Evolutionary conservation across 164 flowering plant genomes (phyloP).

Genomic region (Vitis vinifera): ASM3070453v1 NC_081813.1:3143501-3144000

Average conservation of each 20-base stretch:
- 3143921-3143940: not conserved
- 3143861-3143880: not conserved
- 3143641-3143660: slow-evolving; percentile 21
- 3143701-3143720: slow-evolving; percentile 41
- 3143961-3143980: not conserved
- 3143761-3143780: slow-evolving; percentile 30
- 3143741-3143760: slow-evolving; percentile 24
- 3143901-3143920: not conserved
- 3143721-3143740: slow-evolving; percentile 36
- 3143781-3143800: slow-evolving; percentile 50
- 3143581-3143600: slow-evolving; percentile 72
- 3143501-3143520: slow-evolving; percentile 46
- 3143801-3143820: not conserved
- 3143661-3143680: slow-evolving; percentile 24
- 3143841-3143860: not conserved
- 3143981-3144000: not conserved
- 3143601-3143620: slow-evolving; percentile 67
- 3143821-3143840: too few species aligned
- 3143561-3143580: slow-evolving; percentile 9
- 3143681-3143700: slow-evolving; percentile 48
- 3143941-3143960: too few species aligned
- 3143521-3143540: slow-evolving; percentile 16
- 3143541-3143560: slow-evolving; percentile 11
- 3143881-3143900: not conserved
- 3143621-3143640: slow-evolving; percentile 53